These are phyloP conservation scores for Limtongozyma cylindracea DNA, from an alignment of 805 yeast genomes.

Conservation along the genomic window DNA sequence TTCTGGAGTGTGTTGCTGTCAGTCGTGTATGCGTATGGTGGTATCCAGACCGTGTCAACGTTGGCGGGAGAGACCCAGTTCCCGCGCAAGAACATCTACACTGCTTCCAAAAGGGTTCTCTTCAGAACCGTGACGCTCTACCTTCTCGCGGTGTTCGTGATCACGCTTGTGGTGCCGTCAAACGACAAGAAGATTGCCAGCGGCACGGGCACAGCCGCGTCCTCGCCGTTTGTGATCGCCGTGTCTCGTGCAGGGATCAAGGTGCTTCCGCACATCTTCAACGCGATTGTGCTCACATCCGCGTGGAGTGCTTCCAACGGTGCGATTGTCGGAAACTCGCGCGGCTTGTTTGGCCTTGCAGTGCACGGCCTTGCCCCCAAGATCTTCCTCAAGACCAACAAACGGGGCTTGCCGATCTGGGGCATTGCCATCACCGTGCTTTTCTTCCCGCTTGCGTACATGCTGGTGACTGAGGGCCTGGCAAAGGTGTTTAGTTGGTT, in stretches of 20 bases:
- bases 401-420: not conserved
- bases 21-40: too few relatives aligned
- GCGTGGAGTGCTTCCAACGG: not conserved
- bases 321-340: not conserved
- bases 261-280: not conserved
- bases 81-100: slow-evolving; percentile 9
- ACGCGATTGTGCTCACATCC: not conserved
- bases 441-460: too few relatives aligned
- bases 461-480: too few relatives aligned
- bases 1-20: too few relatives aligned
- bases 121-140: slow-evolving; percentile 8
- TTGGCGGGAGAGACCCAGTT: slow-evolving; percentile 10
- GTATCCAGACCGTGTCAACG: too few relatives aligned
- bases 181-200: slow-evolving; percentile 4
- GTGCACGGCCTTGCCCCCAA: not conserved
- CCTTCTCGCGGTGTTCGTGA: slow-evolving; percentile 7
- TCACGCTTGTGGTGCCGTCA: slow-evolving; percentile 10
- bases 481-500: not conserved
- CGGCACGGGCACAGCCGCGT: not conserved
- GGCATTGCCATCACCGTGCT: not conserved
- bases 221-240: not conserved
- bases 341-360: not conserved
- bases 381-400: not conserved
- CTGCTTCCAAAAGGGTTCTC: slow-evolving; percentile 8
- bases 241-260: not conserved